Evolutionary conservation across 2,329 filamentous ascomycete genomes (phyloP).

Genomic region (Verticillium klebahnii): DNA sequence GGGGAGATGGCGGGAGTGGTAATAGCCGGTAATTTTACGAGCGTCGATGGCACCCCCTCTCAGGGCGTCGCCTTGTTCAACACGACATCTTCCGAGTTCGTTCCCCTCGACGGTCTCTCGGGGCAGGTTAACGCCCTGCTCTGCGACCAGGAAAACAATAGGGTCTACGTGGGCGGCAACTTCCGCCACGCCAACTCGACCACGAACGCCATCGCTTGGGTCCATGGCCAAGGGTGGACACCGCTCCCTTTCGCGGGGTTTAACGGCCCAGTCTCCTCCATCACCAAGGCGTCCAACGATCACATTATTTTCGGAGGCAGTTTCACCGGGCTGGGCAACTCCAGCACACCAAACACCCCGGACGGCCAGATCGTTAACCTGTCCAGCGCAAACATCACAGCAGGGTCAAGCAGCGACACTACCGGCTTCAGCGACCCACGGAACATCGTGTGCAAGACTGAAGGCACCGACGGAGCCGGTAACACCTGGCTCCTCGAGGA

Average conservation of each 20-base stretch:
- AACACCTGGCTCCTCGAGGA: conserved; percentile 81
- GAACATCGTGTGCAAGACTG: conserved; percentile 78
- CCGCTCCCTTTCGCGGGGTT: conserved; percentile 89
- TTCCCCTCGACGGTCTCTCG: conserved; percentile 71
- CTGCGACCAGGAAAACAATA: conserved; percentile 72
- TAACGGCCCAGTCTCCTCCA: conserved; percentile 86
- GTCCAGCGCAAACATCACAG: conserved; percentile 67
- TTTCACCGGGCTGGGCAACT: conserved; percentile 85
- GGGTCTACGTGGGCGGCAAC: conserved; percentile 87
- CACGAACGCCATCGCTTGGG: conserved; percentile 80
- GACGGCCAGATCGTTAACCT: conserved; percentile 82
- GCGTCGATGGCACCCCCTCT: conserved; percentile 70
- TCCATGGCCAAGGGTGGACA: conserved; percentile 61
- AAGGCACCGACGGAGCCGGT: conserved; percentile 61
- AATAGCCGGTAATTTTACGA: conserved; percentile 93
- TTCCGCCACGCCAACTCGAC: conserved; percentile 78
- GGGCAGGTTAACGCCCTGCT: conserved; percentile 78
- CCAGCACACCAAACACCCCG: conserved; percentile 59
- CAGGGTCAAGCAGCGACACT: conserved; percentile 55
- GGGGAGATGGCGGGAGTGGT: conserved; percentile 70
- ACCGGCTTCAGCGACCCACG: conserved; percentile 68
- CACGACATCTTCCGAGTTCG: conserved; percentile 63
- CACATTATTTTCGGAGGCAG: conserved; percentile 89
- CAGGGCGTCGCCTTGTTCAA: conserved; percentile 79
- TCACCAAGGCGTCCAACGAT: conserved; percentile 72